These are phyloP conservation scores for Aspergillus caelatus DNA, from an alignment of 2,329 filamentous ascomycete species.

Conservation along the genomic window DNA sequence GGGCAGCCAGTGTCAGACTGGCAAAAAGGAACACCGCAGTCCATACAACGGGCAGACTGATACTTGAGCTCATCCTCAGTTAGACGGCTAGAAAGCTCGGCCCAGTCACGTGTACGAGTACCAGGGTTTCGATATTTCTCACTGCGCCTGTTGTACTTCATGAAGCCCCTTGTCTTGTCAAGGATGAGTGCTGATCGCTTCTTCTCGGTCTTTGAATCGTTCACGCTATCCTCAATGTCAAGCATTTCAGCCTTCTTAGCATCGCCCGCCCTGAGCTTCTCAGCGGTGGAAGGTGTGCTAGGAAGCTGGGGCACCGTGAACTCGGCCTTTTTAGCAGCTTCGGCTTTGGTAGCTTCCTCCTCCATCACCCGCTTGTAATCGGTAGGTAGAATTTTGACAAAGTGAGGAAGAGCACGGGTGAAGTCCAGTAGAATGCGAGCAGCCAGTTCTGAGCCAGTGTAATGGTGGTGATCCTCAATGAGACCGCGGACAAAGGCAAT, in stretches of 20 bases:
- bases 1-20: conserved; percentile 95
- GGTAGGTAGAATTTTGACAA: conserved; percentile 89
- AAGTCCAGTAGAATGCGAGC: conserved; percentile 95
- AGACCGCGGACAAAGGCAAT: conserved; percentile 88
- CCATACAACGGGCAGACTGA: conserved; percentile 96
- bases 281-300: conserved; percentile 56
- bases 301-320: conserved; percentile 79
- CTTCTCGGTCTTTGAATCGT: conserved; percentile 83
- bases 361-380: conserved; percentile 93
- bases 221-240: conserved; percentile 90
- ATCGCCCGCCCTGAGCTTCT: conserved; percentile 62
- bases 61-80: conserved; percentile 96
- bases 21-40: conserved; percentile 97
- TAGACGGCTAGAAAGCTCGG: conserved; percentile 82
- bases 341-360: conserved; percentile 83
- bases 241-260: conserved; percentile 70
- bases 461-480: conserved; percentile 96
- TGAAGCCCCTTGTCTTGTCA: conserved; percentile 97
- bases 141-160: conserved; percentile 89
- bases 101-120: conserved; percentile 89
- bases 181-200: conserved; percentile 85
- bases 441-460: conserved; percentile 93
- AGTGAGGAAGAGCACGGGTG: conserved; percentile 83
- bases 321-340: conserved; percentile 79
- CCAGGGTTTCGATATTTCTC: conserved; percentile 90